Percentiles rank a stretch among this genome's conserved stretches.
These are phyloP conservation scores for Rhodomyrtus tomentosa DNA, from an alignment of 345 rosid species.

Conservation along the genomic window DNA sequence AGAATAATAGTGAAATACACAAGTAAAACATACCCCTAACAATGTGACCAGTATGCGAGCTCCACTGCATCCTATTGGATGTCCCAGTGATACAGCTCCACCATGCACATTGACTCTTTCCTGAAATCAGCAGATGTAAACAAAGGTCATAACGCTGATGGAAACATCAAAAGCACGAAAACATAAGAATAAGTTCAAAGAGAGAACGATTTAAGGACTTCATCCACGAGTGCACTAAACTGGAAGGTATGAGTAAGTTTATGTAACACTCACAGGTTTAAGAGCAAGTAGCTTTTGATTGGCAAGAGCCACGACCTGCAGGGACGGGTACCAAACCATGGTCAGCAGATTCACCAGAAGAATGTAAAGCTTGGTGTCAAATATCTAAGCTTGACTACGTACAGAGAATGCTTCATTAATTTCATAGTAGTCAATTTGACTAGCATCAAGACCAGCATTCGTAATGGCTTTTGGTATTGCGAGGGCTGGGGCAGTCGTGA, in stretches of 20 bases:
- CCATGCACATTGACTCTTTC: slow-evolving; percentile 71
- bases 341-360: neutral
- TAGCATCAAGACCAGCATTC: slow-evolving; percentile 68
- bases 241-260: neutral
- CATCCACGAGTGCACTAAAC: neutral
- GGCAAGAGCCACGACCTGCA: slow-evolving; percentile 82
- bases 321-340: neutral
- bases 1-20: neutral
- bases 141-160: neutral
- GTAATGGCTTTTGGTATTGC: slow-evolving; percentile 88
- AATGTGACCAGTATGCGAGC: slow-evolving; percentile 88
- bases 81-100: slow-evolving; percentile 93
- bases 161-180: neutral
- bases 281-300: slow-evolving; percentile 72
- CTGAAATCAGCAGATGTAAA: slow-evolving; percentile 21
- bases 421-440: slow-evolving; percentile 85
- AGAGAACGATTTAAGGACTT: neutral
- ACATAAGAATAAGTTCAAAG: neutral
- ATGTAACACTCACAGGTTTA: slow-evolving; percentile 55
- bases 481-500: slow-evolving; percentile 84
- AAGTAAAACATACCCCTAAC: slow-evolving; percentile 54
- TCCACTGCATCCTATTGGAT: slow-evolving; percentile 97
- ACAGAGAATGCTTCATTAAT: slow-evolving; percentile 97
- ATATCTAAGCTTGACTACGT: slow-evolving; percentile 7
- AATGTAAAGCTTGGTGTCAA: neutral